Evolutionary conservation across 306 rosid genomes (phyloP).

Genomic region (Cicer judaicum): DNA sequence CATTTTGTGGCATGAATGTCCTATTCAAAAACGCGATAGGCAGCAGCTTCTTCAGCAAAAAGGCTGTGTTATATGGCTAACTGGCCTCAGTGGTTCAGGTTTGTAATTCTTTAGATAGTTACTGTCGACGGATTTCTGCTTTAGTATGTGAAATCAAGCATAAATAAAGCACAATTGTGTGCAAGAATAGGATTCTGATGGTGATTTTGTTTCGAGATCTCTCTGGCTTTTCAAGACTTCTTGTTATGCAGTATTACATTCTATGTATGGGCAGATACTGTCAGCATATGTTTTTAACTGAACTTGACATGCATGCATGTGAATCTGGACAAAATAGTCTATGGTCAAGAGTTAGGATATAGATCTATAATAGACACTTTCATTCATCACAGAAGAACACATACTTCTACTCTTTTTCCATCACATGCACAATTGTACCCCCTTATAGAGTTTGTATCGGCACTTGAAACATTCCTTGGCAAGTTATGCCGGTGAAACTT

Average conservation of each 20-base stretch:
- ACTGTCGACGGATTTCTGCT: constrained; percentile 19
- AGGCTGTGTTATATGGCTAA: constrained; percentile 97
- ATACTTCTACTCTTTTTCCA: constrained; percentile 8
- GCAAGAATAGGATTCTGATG: constrained; percentile 24
- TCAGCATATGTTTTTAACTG: background rate
- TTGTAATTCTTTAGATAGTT: constrained; percentile 44
- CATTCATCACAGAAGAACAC: constrained; percentile 17
- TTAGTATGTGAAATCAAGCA: constrained; percentile 34
- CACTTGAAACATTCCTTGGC: constrained; percentile 14
- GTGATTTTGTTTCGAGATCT: constrained; percentile 30
- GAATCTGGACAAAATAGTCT: background rate
- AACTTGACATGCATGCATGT: constrained; percentile 24
- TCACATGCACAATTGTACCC: constrained; percentile 15
- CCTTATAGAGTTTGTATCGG: background rate
- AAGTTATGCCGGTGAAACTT: constrained; percentile 34
- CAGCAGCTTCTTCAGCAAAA: constrained; percentile 82
- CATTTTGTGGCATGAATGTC: constrained; percentile 84
- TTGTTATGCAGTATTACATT: constrained; percentile 17
- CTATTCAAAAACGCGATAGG: constrained; percentile 78
- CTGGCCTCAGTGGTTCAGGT: constrained; percentile 99
- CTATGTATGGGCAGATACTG: constrained; percentile 14
- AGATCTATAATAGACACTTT: constrained; percentile 18
- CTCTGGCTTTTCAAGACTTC: background rate
- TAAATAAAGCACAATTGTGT: constrained; percentile 21
- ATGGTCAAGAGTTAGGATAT: background rate